phyloP scores from a whole-genome alignment of 148 eudicot genomes.

The Cornus kousa region DNA sequence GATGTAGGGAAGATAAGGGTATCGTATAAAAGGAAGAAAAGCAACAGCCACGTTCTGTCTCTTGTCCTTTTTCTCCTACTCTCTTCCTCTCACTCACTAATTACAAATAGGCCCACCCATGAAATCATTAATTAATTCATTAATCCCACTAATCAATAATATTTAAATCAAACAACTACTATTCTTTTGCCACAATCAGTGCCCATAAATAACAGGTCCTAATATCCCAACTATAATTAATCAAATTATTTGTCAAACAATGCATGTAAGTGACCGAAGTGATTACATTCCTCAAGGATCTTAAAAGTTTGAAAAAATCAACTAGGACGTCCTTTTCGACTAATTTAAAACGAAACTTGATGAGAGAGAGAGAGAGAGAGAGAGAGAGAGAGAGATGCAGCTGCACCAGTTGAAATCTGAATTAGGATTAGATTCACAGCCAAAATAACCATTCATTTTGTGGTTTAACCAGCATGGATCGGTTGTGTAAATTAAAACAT shows the following conservation, averaged over 20 bases:
- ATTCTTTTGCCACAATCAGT: background rate
- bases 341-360: no score
- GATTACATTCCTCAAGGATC: background rate
- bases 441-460: no score
- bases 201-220: background rate
- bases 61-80: background rate
- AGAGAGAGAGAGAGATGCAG: background rate
- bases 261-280: background rate
- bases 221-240: background rate
- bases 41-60: slow-evolving; percentile 13
- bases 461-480: no score
- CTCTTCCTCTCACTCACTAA: background rate
- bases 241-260: background rate
- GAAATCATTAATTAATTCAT: background rate
- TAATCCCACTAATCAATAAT: background rate
- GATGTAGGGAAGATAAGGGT: background rate
- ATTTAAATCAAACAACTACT: background rate
- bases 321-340: no score
- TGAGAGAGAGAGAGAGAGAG: no score
- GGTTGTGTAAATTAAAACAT: no score
- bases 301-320: background rate
- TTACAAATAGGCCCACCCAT: background rate
- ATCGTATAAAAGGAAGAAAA: slow-evolving; percentile 2
- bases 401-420: no score
- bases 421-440: no score